A percentile compares a stretch with the other conserved stretches of the same genome.
These are phyloP conservation scores for Camelina neglecta DNA, from an alignment of 345 rosid species.

Conservation along the genomic window DNA sequence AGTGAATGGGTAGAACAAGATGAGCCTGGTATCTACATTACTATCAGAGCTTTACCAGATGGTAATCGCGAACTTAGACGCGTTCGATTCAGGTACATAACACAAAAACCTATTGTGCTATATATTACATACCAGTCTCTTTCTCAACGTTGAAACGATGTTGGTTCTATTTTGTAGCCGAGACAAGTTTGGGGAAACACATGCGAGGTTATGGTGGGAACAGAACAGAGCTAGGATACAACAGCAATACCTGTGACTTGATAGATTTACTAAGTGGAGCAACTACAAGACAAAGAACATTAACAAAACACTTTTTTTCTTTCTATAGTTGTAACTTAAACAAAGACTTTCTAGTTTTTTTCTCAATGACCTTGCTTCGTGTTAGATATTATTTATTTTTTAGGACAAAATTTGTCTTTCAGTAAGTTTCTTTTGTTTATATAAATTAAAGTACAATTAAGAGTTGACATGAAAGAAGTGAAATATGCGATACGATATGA, in stretches of 20 bases:
- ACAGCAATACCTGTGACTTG: slow-evolving; percentile 72
- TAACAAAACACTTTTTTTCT: slow-evolving; percentile 10
- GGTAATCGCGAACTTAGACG: slow-evolving; percentile 88
- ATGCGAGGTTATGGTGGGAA: slow-evolving; percentile 95
- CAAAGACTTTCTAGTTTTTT: neutral
- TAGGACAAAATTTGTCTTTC: too few relatives aligned
- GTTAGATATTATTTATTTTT: slow-evolving; percentile 8
- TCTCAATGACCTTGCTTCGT: neutral
- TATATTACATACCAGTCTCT: neutral
- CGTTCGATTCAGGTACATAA: slow-evolving; percentile 79
- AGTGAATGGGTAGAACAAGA: slow-evolving; percentile 94
- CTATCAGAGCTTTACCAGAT: slow-evolving; percentile 72
- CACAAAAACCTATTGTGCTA: neutral
- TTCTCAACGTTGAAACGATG: neutral
- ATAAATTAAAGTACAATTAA: too few relatives aligned
- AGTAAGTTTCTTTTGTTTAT: too few relatives aligned
- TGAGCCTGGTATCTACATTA: slow-evolving; percentile 89
- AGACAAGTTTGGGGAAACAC: slow-evolving; percentile 79
- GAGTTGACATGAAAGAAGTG: neutral
- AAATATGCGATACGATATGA: too few relatives aligned
- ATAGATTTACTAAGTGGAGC: slow-evolving; percentile 27
- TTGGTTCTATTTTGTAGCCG: slow-evolving; percentile 57
- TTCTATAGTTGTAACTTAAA: neutral
- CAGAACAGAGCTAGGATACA: slow-evolving; percentile 89
- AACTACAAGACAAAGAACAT: slow-evolving; percentile 23